Percentiles rank a stretch among this genome's conserved stretches.
Evolutionary conservation across 495 filamentous ascomycete genomes (phyloP).

Genomic region (Neurospora sp.): DNA sequence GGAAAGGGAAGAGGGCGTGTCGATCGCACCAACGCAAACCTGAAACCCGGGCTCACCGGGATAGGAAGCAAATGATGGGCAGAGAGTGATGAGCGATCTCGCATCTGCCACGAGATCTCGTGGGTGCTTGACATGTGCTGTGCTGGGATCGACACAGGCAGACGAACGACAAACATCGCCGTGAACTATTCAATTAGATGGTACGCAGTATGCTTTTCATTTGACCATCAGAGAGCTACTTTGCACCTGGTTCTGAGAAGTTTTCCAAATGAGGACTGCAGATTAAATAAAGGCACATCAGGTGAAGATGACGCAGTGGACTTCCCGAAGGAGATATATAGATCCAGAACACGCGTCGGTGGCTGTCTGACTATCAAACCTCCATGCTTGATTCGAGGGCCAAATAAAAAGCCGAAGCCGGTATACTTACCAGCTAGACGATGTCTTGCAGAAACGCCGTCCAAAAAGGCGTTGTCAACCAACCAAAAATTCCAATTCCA

Average conservation of each 20-base stretch:
- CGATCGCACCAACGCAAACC: not conserved
- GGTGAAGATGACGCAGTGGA: not conserved
- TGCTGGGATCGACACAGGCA: not conserved
- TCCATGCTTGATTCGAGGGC: not conserved
- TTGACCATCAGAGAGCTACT: not conserved
- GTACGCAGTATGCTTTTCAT: not conserved
- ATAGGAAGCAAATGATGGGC: not conserved
- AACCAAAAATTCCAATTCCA: not conserved
- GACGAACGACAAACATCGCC: not conserved
- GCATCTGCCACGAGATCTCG: not conserved
- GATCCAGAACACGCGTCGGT: not conserved
- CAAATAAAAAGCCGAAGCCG: not conserved
- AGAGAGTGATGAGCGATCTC: not conserved
- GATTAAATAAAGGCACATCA: not conserved
- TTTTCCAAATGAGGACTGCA: not conserved
- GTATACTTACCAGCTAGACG: not conserved
- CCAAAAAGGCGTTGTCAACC: not conserved
- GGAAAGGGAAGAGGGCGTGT: not conserved
- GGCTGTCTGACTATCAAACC: not conserved
- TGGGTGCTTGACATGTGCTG: not conserved
- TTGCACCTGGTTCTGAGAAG: not conserved
- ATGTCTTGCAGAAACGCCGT: not conserved
- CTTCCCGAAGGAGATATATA: not conserved
- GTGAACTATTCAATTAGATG: not conserved
- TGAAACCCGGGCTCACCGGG: not conserved